phyloP scores from a whole-genome alignment of 331 rosid species.

The Cucumis variabilis region DNA sequence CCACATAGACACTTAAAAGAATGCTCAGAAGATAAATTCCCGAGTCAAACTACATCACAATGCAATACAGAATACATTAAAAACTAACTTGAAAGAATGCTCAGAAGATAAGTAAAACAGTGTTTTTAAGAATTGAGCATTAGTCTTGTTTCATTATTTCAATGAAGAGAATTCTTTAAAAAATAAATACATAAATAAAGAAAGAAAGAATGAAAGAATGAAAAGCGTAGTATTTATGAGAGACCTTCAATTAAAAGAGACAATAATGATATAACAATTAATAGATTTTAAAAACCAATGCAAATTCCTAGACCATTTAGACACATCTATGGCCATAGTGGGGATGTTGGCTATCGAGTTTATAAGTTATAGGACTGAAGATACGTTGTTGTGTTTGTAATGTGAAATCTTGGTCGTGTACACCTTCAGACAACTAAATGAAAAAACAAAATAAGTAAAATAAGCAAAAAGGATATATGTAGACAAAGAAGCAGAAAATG shows the following conservation, averaged over 20 bases:
- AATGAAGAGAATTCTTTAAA: too few species aligned
- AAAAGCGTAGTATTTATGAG: not conserved
- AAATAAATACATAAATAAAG: too few species aligned
- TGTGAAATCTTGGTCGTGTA: not conserved
- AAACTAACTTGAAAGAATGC: not conserved
- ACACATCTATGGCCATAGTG: constrained; percentile 7
- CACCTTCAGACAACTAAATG: not conserved
- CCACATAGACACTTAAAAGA: not conserved
- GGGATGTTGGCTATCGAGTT: not conserved
- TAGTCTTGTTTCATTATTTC: too few species aligned
- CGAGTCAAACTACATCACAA: not conserved
- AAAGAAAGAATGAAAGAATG: not conserved
- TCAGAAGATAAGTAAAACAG: not conserved
- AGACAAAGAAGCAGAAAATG: not conserved
- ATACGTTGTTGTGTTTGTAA: not conserved
- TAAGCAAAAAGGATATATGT: not conserved
- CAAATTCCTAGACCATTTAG: not conserved
- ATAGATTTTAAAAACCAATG: not conserved
- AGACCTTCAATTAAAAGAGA: constrained; percentile 2
- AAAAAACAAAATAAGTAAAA: not conserved
- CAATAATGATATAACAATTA: not conserved
- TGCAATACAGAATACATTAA: not conserved
- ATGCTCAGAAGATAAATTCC: constrained; percentile 4
- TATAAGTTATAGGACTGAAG: not conserved
- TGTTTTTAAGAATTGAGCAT: not conserved